Evolutionary conservation across 257 asterid genomes (phyloP).

Genomic region (Solanum boliviense): DNA sequence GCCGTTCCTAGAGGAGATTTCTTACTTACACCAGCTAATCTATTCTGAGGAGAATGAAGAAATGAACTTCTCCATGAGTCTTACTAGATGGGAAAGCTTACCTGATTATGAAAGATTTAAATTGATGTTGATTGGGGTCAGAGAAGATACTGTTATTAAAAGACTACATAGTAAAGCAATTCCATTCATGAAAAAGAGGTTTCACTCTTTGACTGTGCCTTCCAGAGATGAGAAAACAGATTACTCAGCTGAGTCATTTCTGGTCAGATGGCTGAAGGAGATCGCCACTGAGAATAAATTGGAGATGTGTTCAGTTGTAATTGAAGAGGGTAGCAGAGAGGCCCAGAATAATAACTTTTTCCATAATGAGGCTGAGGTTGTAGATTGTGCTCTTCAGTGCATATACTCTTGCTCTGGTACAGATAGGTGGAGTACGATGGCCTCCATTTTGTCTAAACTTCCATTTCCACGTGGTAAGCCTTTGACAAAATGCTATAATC

Average conservation of each 20-base stretch:
- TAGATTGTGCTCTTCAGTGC: slow-evolving; percentile 78
- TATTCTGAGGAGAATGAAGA: slow-evolving; percentile 48
- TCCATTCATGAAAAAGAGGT: slow-evolving; percentile 69
- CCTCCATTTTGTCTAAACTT: slow-evolving; percentile 68
- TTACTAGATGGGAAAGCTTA: slow-evolving; percentile 67
- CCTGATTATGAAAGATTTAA: slow-evolving; percentile 87
- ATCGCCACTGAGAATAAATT: slow-evolving; percentile 59
- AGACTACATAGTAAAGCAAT: slow-evolving; percentile 63
- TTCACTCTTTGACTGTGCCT: slow-evolving; percentile 2
- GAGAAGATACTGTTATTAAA: slow-evolving; percentile 48
- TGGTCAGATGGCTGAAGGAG: slow-evolving; percentile 86
- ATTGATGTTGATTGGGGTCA: slow-evolving; percentile 56
- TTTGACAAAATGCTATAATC: slow-evolving; percentile 4
- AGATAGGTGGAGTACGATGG: slow-evolving; percentile 81
- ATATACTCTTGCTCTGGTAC: slow-evolving; percentile 68
- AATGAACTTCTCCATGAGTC: slow-evolving; percentile 47
- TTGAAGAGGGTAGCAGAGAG: slow-evolving; percentile 71
- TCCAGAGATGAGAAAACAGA: slow-evolving; percentile 18
- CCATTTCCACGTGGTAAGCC: slow-evolving; percentile 53
- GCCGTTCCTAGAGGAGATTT: slow-evolving; percentile 60
- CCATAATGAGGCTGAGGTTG: slow-evolving; percentile 53
- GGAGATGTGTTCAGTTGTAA: slow-evolving; percentile 55
- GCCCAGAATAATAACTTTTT: slow-evolving; percentile 36
- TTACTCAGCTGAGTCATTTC: slow-evolving; percentile 46
- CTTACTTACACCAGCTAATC: slow-evolving; percentile 68